A percentile compares a stretch with the other conserved stretches of the same genome.
phyloP scores from a whole-genome alignment of 371 early-diverging fungal genomes.

The Apophysomyces sp. region DNA sequence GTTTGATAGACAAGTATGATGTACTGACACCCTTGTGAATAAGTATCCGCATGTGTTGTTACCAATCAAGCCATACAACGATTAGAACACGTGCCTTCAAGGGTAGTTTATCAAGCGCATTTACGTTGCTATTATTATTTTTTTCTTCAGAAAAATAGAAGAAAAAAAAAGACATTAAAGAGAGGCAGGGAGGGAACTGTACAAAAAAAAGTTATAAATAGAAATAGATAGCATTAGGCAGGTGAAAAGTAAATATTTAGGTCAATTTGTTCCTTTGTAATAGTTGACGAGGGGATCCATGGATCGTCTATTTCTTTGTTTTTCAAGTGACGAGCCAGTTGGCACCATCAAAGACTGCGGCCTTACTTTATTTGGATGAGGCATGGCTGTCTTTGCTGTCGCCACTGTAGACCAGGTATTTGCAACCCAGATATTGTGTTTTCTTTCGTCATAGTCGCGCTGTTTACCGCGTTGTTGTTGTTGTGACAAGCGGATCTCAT shows the following conservation, averaged over 20 bases:
- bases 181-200: background rate
- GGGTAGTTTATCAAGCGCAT: too few species aligned
- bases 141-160: background rate
- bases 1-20: too few species aligned
- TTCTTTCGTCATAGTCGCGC: background rate
- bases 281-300: background rate
- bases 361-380: background rate
- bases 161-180: background rate
- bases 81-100: too few species aligned
- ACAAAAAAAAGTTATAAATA: background rate
- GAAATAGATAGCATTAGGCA: too few species aligned
- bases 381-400: background rate
- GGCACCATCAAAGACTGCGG: background rate
- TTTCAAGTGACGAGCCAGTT: background rate
- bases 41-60: too few species aligned
- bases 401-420: background rate
- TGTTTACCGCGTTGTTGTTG: background rate
- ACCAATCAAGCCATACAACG: too few species aligned
- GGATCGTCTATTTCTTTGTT: background rate
- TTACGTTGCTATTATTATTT: too few species aligned
- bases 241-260: background rate
- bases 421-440: background rate
- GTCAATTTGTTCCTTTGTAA: background rate
- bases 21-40: too few species aligned
- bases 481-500: background rate